Evolutionary conservation across 345 rosid species (phyloP).

Genomic region (Mangifera indica): DNA sequence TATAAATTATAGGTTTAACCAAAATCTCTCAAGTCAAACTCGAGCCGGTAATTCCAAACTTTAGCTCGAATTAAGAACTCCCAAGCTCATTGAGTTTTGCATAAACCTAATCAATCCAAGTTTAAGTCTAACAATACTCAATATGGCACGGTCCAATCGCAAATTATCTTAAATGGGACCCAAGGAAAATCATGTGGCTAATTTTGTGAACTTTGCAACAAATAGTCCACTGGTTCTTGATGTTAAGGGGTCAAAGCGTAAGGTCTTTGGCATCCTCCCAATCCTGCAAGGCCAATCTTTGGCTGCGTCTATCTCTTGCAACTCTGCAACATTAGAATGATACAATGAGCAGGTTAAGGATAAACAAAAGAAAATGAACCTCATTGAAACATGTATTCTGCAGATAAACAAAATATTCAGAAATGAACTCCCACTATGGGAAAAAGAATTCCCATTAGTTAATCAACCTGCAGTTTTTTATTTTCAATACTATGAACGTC

Average conservation of each 20-base stretch:
- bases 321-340: conserved; percentile 35
- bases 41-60: too few relatives aligned
- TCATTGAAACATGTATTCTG: background rate
- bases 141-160: too few relatives aligned
- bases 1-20: too few relatives aligned
- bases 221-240: conserved; percentile 96
- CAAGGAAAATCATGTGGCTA: conserved; percentile 17
- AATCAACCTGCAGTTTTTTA: background rate
- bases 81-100: too few relatives aligned
- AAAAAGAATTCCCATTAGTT: background rate
- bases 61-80: too few relatives aligned
- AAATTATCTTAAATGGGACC: background rate
- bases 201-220: conserved; percentile 68
- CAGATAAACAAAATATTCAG: background rate
- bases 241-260: conserved; percentile 77
- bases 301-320: conserved; percentile 66
- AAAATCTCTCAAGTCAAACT: too few relatives aligned
- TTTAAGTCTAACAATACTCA: too few relatives aligned
- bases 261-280: conserved; percentile 69
- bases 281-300: conserved; percentile 76
- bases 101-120: too few relatives aligned
- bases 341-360: background rate
- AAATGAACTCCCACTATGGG: background rate
- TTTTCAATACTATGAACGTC: background rate
- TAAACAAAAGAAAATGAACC: background rate